These are phyloP conservation scores for Dendryphion nanum DNA, from an alignment of 2,329 filamentous ascomycete genomes.

Conservation along the genomic window DNA sequence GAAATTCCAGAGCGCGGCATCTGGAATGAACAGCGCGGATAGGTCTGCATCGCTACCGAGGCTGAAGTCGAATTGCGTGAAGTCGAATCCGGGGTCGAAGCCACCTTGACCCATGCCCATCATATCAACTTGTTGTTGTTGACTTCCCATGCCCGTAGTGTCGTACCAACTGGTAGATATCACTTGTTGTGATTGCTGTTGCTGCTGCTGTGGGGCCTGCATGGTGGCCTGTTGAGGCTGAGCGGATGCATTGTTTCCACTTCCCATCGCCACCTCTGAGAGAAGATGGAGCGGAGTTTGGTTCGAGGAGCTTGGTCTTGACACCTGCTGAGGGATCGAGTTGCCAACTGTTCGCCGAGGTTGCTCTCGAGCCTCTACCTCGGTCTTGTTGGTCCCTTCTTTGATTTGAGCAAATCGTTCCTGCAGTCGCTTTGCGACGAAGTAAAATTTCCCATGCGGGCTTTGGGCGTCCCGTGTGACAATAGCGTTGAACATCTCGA, in stretches of 20 bases:
- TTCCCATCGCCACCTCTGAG: constrained; percentile 42
- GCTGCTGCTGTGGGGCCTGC: constrained; percentile 5
- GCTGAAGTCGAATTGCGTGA: constrained; percentile 36
- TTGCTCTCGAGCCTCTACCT: constrained; percentile 22
- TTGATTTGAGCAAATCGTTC: constrained; percentile 46
- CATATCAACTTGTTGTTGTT: constrained; percentile 19
- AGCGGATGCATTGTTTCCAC: constrained; percentile 17
- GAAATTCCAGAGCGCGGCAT: constrained; percentile 33
- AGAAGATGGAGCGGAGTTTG: constrained; percentile 40
- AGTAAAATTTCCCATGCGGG: constrained; percentile 49
- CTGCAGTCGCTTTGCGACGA: constrained; percentile 45
- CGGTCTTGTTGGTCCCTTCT: constrained; percentile 40
- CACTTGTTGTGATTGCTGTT: constrained; percentile 23
- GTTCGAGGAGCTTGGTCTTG: constrained; percentile 27
- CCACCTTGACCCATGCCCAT: constrained; percentile 25
- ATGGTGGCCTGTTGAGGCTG: constrained; percentile 5
- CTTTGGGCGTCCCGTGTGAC: constrained; percentile 40
- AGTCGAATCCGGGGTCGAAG: constrained; percentile 37
- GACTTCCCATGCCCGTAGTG: constrained; percentile 16
- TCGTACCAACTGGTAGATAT: constrained; percentile 29
- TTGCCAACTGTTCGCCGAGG: constrained; percentile 12
- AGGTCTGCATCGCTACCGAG: constrained; percentile 37
- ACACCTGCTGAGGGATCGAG: constrained; percentile 19
- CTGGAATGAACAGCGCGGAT: constrained; percentile 36
- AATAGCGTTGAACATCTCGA: constrained; percentile 46